phyloP scores from a whole-genome alignment of 179 eudicot species.

The Drosera spatulata region DNA sequence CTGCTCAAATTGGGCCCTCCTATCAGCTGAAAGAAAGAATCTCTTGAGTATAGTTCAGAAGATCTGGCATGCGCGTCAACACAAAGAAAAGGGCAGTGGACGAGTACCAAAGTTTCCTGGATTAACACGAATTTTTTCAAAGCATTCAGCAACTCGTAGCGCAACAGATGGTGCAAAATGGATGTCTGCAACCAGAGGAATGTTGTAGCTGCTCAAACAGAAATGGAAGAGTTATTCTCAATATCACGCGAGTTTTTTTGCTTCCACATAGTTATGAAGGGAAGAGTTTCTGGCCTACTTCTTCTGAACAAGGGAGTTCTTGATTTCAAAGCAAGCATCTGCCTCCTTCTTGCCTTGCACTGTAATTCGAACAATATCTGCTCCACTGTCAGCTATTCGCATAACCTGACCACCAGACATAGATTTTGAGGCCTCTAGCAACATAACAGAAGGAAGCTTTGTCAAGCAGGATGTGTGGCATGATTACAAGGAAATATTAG shows the following conservation, averaged over 20 bases:
- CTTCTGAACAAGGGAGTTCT: slow-evolving; percentile 87
- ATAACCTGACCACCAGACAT: slow-evolving; percentile 43
- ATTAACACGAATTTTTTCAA: slow-evolving; percentile 96
- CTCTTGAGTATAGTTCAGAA: slow-evolving; percentile 5
- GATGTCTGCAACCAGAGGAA: slow-evolving; percentile 96
- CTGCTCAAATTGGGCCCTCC: slow-evolving; percentile 92
- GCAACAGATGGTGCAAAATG: slow-evolving; percentile 98
- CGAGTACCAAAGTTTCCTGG: slow-evolving; percentile 91
- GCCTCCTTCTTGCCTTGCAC: slow-evolving; percentile 99
- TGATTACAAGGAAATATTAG: too few species aligned
- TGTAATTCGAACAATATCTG: slow-evolving; percentile 89
- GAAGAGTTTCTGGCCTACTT: slow-evolving; percentile 36
- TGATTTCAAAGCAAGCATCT: slow-evolving; percentile 94
- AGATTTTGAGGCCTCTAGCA: not conserved
- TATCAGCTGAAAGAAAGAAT: slow-evolving; percentile 67
- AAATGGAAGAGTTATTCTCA: slow-evolving; percentile 3
- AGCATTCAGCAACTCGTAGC: slow-evolving; percentile 90
- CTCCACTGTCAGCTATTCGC: slow-evolving; percentile 93
- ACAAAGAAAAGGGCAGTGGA: slow-evolving; percentile 8
- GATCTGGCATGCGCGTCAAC: slow-evolving; percentile 2
- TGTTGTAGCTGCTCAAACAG: slow-evolving; percentile 60
- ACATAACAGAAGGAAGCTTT: not conserved
- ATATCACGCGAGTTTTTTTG: not conserved
- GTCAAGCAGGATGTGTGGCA: not conserved
- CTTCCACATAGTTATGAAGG: not conserved